Percentiles rank a stretch among this genome's conserved stretches.
Conservation (phyloP, 2,329 filamentous ascomycete genomes). For the Trichoderma lentiforme region DNA sequence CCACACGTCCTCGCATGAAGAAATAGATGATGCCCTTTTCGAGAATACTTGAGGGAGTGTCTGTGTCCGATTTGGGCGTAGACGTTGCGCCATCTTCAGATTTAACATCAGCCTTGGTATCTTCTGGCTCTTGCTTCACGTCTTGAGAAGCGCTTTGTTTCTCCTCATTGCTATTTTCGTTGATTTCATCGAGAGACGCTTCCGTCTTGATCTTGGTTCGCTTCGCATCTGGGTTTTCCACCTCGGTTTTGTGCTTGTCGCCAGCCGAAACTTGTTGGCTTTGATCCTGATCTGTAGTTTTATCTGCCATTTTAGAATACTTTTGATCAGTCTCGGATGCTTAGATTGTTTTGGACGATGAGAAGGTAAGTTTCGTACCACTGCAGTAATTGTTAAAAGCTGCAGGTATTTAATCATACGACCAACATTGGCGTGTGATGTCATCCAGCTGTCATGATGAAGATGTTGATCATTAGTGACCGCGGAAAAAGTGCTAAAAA, state of each 20-base stretch:
- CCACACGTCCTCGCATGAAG: conserved; percentile 77
- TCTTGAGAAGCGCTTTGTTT: neutral
- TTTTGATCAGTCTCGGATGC: neutral
- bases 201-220: conserved; percentile 27
- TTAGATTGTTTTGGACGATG: neutral
- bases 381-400: neutral
- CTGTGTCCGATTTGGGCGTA: conserved; percentile 23
- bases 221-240: conserved; percentile 28
- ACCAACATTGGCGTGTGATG: conserved; percentile 23
- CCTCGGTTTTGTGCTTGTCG: conserved; percentile 30
- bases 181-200: conserved; percentile 7
- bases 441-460: conserved; percentile 23
- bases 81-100: conserved; percentile 18
- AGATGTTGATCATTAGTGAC: neutral
- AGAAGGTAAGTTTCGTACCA: neutral
- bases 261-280: conserved; percentile 18
- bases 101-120: conserved; percentile 3
- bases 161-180: neutral
- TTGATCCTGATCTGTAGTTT: neutral
- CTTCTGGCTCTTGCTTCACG: neutral
- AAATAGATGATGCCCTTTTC: conserved; percentile 92
- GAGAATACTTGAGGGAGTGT: conserved; percentile 55
- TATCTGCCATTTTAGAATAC: neutral
- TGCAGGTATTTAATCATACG: neutral
- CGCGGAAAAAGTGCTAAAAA: neutral